Percentiles rank a stretch among this genome's conserved stretches.
Evolutionary conservation across 495 filamentous ascomycete species (phyloP).

Genomic region (Viridothelium virens): DNA sequence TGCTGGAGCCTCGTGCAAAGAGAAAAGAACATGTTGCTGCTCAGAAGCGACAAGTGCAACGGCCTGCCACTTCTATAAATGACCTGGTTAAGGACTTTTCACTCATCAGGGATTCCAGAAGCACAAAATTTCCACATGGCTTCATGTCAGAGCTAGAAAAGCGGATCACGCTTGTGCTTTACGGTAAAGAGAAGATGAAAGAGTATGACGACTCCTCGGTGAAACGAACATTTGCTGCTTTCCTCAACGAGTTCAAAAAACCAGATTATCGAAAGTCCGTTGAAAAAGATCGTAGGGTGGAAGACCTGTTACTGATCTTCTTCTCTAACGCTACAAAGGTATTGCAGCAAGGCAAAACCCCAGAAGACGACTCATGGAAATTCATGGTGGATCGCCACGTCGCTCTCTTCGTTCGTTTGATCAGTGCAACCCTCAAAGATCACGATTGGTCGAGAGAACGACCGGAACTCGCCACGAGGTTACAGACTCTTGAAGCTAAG

Average conservation of each 20-base stretch:
- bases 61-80: conserved; percentile 63
- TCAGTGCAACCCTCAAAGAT: conserved; percentile 69
- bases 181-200: conserved; percentile 61
- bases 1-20: conserved; percentile 82
- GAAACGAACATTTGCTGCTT: conserved; percentile 73
- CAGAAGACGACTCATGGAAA: conserved; percentile 87
- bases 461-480: conserved; percentile 69
- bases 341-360: conserved; percentile 66
- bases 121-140: conserved; percentile 70
- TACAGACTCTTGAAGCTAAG: conserved; percentile 83
- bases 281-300: conserved; percentile 88
- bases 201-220: conserved; percentile 72
- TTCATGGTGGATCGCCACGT: conserved; percentile 88
- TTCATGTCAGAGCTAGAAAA: conserved; percentile 65
- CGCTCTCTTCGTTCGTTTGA: conserved; percentile 85
- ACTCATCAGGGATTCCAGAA: conserved; percentile 65
- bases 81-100: conserved; percentile 69
- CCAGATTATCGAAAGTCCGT: conserved; percentile 65
- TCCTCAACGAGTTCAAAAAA: conserved; percentile 67
- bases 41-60: conserved; percentile 48
- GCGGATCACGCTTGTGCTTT: conserved; percentile 56
- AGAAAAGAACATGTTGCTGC: conserved; percentile 69
- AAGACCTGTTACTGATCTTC: conserved; percentile 81
- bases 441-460: conserved; percentile 72
- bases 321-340: conserved; percentile 90